Base-by-base conservation (phyloP, 768 basidiomycete genomes). In the Gloeostereum incarnatum region DNA sequence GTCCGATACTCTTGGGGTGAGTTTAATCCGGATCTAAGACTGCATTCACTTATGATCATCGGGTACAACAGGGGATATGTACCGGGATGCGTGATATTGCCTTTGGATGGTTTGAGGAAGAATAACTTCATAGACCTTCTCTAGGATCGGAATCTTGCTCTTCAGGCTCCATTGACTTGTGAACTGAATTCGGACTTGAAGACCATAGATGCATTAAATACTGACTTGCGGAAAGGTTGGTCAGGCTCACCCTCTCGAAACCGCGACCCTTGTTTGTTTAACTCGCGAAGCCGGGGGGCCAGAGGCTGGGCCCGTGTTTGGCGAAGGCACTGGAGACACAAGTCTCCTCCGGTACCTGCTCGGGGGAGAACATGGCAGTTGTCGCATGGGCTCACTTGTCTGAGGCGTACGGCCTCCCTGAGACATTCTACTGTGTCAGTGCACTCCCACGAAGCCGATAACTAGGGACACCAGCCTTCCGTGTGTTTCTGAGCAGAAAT, bases 401-500 rank as follows among this genome's bases (percentile, higher is more conserved):
- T 68, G 24, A 55, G 56, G 38, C 59, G 61, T 34, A 79, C 75
- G 31, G 70, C 75, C 43, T 71, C 61, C 54, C 77, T 79, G 41
- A 20, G 45, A 38, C 30, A 31, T n/a, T n/a, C n/a, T n/a, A n/a
- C n/a, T n/a, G n/a, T 24, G 27, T 29, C 16, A 40, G 35, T 47
- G 23, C 31, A 25, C 40, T 39, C 41, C 32, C 38, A 26, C 25
- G 38, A 39, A 25, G 23, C 35, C 22, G 30, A 35, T 30, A 39
- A 26, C 14, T 35, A 23, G 2, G 24, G 30, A 43, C 16, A 50
- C 66, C 46, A 54, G 73, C 79, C 60, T 74, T 40, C 69, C 73
- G 48, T 81, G 78, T 20, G 57, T 64, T 39, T 73, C 71, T 5
- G 72, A 75, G 51, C 78, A 81, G 51, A 75, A 80, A 40, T 66